Evolutionary conservation across 192 early-diverging fungal species (phyloP).

Genomic region (Jimgerdemannia flammicorona): DNA sequence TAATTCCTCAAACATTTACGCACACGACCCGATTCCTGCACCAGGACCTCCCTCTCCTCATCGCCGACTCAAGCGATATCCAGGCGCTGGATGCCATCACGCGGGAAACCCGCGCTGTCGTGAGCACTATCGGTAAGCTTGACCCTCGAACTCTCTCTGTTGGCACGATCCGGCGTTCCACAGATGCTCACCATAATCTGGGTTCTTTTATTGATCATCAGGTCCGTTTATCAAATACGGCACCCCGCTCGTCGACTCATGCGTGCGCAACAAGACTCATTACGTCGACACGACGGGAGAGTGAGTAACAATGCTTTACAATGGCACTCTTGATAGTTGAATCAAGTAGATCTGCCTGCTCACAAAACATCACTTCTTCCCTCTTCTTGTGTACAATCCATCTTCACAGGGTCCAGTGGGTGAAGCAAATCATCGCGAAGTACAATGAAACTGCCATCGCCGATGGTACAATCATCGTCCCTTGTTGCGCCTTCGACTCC

Average conservation of each 20-base stretch:
- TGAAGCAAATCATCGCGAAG: slow-evolving; percentile 57
- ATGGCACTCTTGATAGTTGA: too few species aligned
- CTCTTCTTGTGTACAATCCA: background rate
- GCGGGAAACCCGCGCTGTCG: slow-evolving; percentile 63
- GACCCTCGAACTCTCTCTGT: too few species aligned
- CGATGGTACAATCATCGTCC: slow-evolving; percentile 69
- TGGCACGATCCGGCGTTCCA: too few species aligned
- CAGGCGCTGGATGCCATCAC: slow-evolving; percentile 59
- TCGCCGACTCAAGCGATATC: slow-evolving; percentile 63
- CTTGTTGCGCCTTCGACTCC: slow-evolving; percentile 87
- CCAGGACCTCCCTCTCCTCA: slow-evolving; percentile 54
- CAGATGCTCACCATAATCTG: background rate
- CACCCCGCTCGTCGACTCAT: slow-evolving; percentile 62
- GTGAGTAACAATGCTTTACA: slow-evolving; percentile 4
- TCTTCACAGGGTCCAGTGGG: slow-evolving; percentile 36
- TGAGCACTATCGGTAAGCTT: slow-evolving; percentile 69
- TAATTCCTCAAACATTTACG: background rate
- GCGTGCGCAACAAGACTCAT: slow-evolving; percentile 67
- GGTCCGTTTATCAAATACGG: slow-evolving; percentile 73
- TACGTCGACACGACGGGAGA: slow-evolving; percentile 95
- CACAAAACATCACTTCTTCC: background rate
- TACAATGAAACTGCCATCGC: slow-evolving; percentile 63
- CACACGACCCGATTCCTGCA: background rate
- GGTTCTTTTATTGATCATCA: background rate
- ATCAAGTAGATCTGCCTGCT: too few species aligned